Evolutionary conservation across 192 early-diverging fungal species (phyloP).

Genomic region (Backusella morwellensis): DNA sequence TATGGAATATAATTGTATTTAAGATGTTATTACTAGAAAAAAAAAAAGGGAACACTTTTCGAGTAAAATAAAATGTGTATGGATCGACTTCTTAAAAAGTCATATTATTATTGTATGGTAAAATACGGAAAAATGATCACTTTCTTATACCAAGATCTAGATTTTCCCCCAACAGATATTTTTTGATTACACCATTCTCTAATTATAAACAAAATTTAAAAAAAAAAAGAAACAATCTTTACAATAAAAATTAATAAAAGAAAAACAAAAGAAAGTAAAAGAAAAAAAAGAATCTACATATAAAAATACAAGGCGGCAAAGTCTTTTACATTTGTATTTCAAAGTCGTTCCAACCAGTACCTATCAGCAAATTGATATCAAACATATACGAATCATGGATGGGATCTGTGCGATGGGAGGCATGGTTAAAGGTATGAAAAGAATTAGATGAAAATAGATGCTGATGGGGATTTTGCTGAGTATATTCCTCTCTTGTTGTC

Average conservation of each 20-base stretch:
- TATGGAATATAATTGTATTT: too few relatives aligned
- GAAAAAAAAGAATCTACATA: background rate
- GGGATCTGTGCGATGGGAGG: constrained; percentile 4
- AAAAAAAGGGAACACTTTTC: too few relatives aligned
- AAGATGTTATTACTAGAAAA: too few relatives aligned
- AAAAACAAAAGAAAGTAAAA: background rate
- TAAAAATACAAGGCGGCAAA: background rate
- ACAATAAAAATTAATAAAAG: background rate
- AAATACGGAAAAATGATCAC: background rate
- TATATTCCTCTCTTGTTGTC: background rate
- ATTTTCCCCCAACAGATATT: background rate
- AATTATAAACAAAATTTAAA: background rate
- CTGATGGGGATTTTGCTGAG: constrained; percentile 22
- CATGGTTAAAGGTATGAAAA: constrained; percentile 18
- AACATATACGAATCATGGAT: constrained; percentile 11
- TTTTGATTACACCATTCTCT: background rate
- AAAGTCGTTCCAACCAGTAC: constrained; percentile 24
- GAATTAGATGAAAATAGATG: constrained; percentile 24
- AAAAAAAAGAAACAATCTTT: background rate
- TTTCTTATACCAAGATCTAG: background rate
- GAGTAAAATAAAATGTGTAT: too few relatives aligned
- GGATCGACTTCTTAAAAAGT: too few relatives aligned
- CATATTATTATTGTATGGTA: background rate
- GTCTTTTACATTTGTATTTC: constrained; percentile 22
- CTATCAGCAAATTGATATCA: constrained; percentile 9